These are phyloP conservation scores for Dictyostelium gargantuum DNA, from an alignment of 208 protist species.

Conservation along the genomic window DNA sequence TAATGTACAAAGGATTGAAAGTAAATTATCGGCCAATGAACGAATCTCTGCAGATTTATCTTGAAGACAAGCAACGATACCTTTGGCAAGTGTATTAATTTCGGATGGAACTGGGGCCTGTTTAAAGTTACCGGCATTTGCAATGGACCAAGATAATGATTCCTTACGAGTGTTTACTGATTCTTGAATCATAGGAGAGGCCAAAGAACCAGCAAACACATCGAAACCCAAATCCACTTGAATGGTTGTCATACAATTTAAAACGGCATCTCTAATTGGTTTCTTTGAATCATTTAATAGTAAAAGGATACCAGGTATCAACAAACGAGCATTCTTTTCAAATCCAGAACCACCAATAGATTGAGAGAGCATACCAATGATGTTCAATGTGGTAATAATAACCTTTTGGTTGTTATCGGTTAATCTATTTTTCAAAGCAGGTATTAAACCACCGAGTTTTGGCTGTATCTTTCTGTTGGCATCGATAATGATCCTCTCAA, in stretches of 20 bases:
- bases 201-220: background rate
- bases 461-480: conserved; percentile 57
- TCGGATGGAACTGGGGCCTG: background rate
- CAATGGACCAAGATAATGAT: background rate
- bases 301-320: conserved; percentile 4
- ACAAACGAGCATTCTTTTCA: conserved; percentile 23
- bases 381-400: background rate
- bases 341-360: background rate
- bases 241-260: background rate
- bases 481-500: conserved; percentile 15
- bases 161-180: background rate
- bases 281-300: conserved; percentile 35
- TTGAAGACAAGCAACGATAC: conserved; percentile 23
- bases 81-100: background rate
- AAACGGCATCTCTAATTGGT: background rate
- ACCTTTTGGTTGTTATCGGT: conserved; percentile 59
- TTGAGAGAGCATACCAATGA: background rate
- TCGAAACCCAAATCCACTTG: conserved; percentile 2
- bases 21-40: background rate
- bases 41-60: conserved; percentile 42
- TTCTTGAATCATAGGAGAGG: background rate
- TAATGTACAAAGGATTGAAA: background rate
- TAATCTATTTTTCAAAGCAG: background rate
- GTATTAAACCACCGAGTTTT: background rate
- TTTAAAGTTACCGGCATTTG: background rate